These are phyloP conservation scores for Hypocreales sp. DNA, from an alignment of 2,329 filamentous ascomycete genomes.

Conservation along the genomic window DNA sequence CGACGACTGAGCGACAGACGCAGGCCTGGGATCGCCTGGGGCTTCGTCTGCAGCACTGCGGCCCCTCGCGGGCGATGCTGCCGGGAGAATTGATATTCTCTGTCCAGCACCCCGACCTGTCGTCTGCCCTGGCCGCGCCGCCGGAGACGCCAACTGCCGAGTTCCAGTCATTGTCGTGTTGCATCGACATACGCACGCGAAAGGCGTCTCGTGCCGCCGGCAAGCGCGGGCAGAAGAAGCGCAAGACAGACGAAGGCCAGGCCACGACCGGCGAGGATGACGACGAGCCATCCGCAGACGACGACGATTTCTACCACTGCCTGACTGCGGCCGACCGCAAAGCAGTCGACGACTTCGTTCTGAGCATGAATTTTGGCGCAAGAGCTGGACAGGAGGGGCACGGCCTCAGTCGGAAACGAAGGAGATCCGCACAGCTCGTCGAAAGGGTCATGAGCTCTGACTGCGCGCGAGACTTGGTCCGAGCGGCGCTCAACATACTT, in stretches of 20 bases:
- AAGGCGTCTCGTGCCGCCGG: background rate
- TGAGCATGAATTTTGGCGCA: conserved; percentile 6
- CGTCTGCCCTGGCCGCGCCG: conserved; percentile 15
- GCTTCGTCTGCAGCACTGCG: conserved; percentile 11
- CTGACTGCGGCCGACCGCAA: conserved; percentile 10
- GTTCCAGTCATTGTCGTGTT: conserved; percentile 12
- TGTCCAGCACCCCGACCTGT: conserved; percentile 19
- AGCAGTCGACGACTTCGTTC: conserved; percentile 14
- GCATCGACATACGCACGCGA: conserved; percentile 8
- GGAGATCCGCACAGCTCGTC: background rate
- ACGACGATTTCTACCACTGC: conserved; percentile 4
- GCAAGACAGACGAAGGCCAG: conserved; percentile 3
- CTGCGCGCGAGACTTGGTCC: conserved; percentile 3
- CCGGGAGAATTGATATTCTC: conserved; percentile 14
- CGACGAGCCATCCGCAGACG: too few species aligned
- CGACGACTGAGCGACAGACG: too few species aligned
- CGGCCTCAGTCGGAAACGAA: background rate
- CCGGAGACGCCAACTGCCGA: conserved; percentile 8
- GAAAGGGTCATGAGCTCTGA: background rate
- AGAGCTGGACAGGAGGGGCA: background rate
- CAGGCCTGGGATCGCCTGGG: conserved; percentile 17
- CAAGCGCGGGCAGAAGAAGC: background rate
- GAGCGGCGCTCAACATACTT: conserved; percentile 10
- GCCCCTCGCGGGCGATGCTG: conserved; percentile 1
- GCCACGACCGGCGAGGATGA: background rate